Conservation (phyloP, 768 basidiomycete species). For the Pisolithus tinctorius region DNA sequence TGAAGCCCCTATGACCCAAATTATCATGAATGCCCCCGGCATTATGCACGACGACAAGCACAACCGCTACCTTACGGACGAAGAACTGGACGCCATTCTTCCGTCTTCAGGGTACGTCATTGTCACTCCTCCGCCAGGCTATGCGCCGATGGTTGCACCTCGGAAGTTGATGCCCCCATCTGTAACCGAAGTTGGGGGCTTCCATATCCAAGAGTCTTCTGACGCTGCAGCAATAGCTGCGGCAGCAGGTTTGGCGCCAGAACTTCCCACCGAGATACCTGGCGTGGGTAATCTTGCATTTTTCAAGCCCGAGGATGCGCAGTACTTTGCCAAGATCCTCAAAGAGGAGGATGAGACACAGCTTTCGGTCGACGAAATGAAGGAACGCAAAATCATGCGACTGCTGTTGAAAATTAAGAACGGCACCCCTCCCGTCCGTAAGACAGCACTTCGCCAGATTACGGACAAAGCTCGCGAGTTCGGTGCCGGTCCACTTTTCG, state of each 20-base stretch:
- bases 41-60: constrained; percentile 91
- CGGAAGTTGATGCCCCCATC: constrained; percentile 56
- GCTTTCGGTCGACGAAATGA: constrained; percentile 94
- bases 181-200: constrained; percentile 63
- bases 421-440: constrained; percentile 96
- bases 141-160: constrained; percentile 69
- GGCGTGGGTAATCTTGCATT: constrained; percentile 96
- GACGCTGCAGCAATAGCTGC: constrained; percentile 85
- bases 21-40: constrained; percentile 82
- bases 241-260: constrained; percentile 86
- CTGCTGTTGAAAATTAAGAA: constrained; percentile 98
- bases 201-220: constrained; percentile 95
- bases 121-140: constrained; percentile 91
- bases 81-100: constrained; percentile 89
- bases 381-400: constrained; percentile 99
- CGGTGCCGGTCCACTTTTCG: constrained; percentile 95
- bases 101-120: constrained; percentile 84
- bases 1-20: constrained; percentile 67
- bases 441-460: constrained; percentile 95
- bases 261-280: constrained; percentile 94
- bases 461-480: constrained; percentile 99
- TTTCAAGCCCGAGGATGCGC: constrained; percentile 97
- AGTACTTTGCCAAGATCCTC: constrained; percentile 94
- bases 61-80: constrained; percentile 92
- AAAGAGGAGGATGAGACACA: constrained; percentile 94